Percentiles rank a stretch among this genome's conserved stretches.
Conservation (phyloP, 176 grass and related monocot species). For the Triticum turgidum region DNA sequence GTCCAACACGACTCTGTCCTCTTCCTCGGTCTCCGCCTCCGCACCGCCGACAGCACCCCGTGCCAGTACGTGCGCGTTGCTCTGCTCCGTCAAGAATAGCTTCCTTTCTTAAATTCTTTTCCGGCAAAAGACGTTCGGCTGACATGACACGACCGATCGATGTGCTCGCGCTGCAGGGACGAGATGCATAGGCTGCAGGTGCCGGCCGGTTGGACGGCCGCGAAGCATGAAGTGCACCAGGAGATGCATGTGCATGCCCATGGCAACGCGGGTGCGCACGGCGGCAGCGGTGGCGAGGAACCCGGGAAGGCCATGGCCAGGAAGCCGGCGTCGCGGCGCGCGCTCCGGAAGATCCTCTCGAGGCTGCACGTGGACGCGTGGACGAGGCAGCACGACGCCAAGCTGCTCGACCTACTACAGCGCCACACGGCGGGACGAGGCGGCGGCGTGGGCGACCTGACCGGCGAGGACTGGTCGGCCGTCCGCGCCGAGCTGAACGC, state of each 20-base stretch:
- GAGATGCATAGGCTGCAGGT: slow-evolving; percentile 1
- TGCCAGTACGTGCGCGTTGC: slow-evolving; percentile 10
- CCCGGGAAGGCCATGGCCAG: not conserved
- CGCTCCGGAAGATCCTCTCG: slow-evolving; percentile 45
- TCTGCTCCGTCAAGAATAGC: not conserved
- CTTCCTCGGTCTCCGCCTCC: slow-evolving; percentile 49
- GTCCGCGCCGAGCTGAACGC: slow-evolving; percentile 35
- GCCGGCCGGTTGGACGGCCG: not conserved
- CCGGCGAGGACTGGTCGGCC: slow-evolving; percentile 25
- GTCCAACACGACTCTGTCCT: slow-evolving; percentile 35
- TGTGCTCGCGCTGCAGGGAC: not conserved
- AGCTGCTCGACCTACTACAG: slow-evolving; percentile 39
- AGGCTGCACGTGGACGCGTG: slow-evolving; percentile 40
- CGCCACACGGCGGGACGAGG: not conserved
- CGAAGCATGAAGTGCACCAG: not conserved
- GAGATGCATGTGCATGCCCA: not conserved
- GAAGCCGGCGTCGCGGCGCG: slow-evolving; percentile 32
- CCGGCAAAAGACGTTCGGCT: not conserved
- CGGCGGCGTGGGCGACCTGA: slow-evolving; percentile 21
- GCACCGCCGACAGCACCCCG: not conserved
- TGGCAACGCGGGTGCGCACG: not conserved
- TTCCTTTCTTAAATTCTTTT: not conserved
- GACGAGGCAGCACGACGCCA: slow-evolving; percentile 42
- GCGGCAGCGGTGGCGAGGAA: not conserved
- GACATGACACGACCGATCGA: not conserved